Conservation (phyloP, 2,329 filamentous ascomycete species). For the Colletotrichum caudatum region DNA sequence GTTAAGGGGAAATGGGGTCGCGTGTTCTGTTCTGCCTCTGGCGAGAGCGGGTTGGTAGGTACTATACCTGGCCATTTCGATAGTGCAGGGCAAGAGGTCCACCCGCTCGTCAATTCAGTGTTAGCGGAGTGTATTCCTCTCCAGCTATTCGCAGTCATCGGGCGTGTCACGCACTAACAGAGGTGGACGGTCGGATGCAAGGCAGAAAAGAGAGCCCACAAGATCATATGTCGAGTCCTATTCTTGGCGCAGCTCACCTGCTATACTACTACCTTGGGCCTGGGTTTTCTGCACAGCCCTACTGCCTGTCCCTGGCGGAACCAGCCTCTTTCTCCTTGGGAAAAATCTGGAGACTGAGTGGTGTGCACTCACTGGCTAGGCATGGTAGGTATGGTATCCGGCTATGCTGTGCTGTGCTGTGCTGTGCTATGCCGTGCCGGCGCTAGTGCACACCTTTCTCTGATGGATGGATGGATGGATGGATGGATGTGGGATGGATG, state of each 20-base stretch:
- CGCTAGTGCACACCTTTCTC: slow-evolving; percentile 15
- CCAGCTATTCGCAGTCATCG: not conserved
- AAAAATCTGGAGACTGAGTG: slow-evolving; percentile 4
- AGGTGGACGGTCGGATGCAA: not conserved
- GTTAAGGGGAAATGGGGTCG: slow-evolving; percentile 33
- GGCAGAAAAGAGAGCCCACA: not conserved
- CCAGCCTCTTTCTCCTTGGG: slow-evolving; percentile 20
- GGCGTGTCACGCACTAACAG: slow-evolving; percentile 15
- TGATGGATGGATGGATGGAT: not conserved
- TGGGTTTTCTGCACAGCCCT: slow-evolving; percentile 39
- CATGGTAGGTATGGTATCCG: too few relatives aligned
- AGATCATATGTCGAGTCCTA: slow-evolving; percentile 25
- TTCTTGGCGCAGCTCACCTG: slow-evolving; percentile 34
- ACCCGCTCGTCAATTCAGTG: not conserved
- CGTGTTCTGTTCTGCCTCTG: slow-evolving; percentile 15
- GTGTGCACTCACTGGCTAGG: not conserved
- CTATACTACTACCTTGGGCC: slow-evolving; percentile 19
- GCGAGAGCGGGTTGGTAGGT: not conserved
- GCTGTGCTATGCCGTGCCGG: slow-evolving; percentile 33
- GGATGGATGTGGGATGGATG: not conserved
- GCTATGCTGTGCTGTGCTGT: not conserved
- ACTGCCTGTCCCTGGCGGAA: slow-evolving; percentile 37
- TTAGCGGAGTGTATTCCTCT: not conserved
- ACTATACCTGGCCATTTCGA: not conserved
- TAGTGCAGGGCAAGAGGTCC: not conserved